These are phyloP conservation scores for Cryptococcus sp. DNA, from an alignment of 1,284 basidiomycete species.

Conservation along the genomic window DNA sequence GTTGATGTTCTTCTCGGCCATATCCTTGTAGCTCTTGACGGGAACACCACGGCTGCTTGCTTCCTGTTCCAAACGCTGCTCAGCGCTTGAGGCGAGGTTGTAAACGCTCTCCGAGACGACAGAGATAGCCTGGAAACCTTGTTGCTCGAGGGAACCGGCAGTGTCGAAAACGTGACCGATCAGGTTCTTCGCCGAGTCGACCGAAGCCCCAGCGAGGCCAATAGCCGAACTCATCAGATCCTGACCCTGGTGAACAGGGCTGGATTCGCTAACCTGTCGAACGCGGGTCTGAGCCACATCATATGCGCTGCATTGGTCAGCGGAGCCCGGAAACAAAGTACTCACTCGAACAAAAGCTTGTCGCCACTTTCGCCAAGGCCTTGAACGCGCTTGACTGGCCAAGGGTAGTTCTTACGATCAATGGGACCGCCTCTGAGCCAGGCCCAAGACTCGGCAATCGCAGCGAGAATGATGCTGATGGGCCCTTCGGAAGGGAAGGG, in stretches of 20 bases:
- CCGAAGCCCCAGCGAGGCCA: constrained; percentile 3
- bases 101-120: constrained; percentile 5
- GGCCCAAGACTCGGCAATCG: constrained; percentile 23
- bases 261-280: constrained; percentile 2
- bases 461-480: constrained; percentile 22
- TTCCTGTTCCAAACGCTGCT: constrained; percentile 20
- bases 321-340: not conserved
- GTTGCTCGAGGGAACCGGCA: constrained; percentile 7
- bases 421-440: constrained; percentile 12
- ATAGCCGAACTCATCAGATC: constrained; percentile 9
- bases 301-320: not conserved
- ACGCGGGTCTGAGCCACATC: constrained; percentile 5
- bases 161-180: constrained; percentile 6
- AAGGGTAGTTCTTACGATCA: constrained; percentile 12
- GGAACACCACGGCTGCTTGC: constrained; percentile 34
- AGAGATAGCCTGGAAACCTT: constrained; percentile 3
- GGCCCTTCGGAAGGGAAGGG: constrained; percentile 26
- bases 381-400: constrained; percentile 12
- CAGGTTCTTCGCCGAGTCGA: constrained; percentile 6
- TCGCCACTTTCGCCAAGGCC: constrained; percentile 9
- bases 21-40: constrained; percentile 30
- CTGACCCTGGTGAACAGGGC: constrained; percentile 12
- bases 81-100: constrained; percentile 15
- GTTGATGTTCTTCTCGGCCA: constrained; percentile 10
- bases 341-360: not conserved